These are phyloP conservation scores for Suhomyces guaymorum DNA, from an alignment of 1,139 yeast species.

Conservation along the genomic window DNA sequence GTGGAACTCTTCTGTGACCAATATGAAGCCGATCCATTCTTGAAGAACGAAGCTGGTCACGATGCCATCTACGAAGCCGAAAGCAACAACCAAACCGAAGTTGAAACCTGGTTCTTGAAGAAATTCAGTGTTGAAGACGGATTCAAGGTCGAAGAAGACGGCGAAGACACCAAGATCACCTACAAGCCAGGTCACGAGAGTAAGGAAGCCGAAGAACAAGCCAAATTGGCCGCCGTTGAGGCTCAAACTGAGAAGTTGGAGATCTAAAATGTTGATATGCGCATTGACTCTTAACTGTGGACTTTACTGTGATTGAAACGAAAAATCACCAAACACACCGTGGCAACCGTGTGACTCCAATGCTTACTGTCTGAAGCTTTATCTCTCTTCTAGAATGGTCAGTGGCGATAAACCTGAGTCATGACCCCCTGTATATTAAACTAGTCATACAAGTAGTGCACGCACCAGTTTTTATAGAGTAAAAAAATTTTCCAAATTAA, in stretches of 20 bases:
- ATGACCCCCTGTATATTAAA: slow-evolving; percentile 9
- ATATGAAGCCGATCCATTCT: slow-evolving; percentile 77
- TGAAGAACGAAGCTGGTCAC: slow-evolving; percentile 71
- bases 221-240: slow-evolving; percentile 22
- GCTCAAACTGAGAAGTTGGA: slow-evolving; percentile 17
- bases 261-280: slow-evolving; percentile 3
- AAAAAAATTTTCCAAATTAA: slow-evolving; percentile 12
- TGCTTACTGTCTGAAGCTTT: too few relatives aligned
- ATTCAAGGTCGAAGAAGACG: slow-evolving; percentile 44
- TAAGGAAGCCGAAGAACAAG: slow-evolving; percentile 46
- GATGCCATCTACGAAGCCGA: slow-evolving; percentile 92
- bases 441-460: slow-evolving; percentile 9
- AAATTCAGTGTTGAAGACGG: slow-evolving; percentile 72
- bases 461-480: slow-evolving; percentile 5
- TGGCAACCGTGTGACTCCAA: too few relatives aligned
- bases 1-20: slow-evolving; percentile 71
- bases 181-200: slow-evolving; percentile 53
- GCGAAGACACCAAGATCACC: slow-evolving; percentile 48
- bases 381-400: background rate
- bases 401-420: background rate
- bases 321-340: too few relatives aligned
- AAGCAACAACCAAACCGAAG: slow-evolving; percentile 61
- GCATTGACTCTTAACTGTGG: background rate
- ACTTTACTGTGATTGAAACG: too few relatives aligned
- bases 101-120: slow-evolving; percentile 71